A percentile compares a stretch with the other conserved stretches of the same genome.
phyloP scores from a whole-genome alignment of 2,329 filamentous ascomycete genomes.

The Bipolaris oryzae region DNA sequence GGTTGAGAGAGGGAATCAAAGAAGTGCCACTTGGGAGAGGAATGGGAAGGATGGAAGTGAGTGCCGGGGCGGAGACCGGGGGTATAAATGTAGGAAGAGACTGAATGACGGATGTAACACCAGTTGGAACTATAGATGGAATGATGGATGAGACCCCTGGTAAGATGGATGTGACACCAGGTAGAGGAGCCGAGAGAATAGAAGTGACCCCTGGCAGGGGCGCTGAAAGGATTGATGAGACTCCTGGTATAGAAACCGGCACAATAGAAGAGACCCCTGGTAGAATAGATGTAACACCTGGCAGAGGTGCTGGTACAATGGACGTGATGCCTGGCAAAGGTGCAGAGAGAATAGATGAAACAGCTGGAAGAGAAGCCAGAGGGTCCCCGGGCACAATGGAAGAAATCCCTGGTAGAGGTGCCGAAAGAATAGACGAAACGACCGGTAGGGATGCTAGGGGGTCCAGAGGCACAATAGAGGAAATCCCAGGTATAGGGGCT shows the following conservation, averaged over 20 bases:
- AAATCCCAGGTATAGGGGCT: neutral
- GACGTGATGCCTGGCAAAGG: neutral
- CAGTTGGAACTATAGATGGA: neutral
- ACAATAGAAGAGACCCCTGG: neutral
- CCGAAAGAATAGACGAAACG: neutral
- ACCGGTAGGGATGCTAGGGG: neutral
- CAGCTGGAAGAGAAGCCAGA: neutral
- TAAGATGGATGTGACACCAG: too few species aligned
- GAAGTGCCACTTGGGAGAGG: neutral
- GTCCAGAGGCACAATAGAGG: neutral
- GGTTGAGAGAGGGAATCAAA: neutral
- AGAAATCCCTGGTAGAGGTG: neutral
- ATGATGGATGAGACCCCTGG: neutral
- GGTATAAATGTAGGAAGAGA: neutral
- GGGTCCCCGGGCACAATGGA: neutral
- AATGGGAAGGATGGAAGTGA: too few species aligned
- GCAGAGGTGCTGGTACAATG: neutral
- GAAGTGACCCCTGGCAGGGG: neutral
- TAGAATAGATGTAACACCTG: neutral
- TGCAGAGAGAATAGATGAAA: too few species aligned
- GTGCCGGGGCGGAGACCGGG: neutral
- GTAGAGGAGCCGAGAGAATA: neutral
- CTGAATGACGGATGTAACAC: neutral
- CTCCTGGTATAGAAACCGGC: neutral
- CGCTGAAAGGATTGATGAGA: neutral